These are phyloP conservation scores for Globisporangium viniferum DNA, from an alignment of 352 stramenopile species.

Conservation along the genomic window DNA sequence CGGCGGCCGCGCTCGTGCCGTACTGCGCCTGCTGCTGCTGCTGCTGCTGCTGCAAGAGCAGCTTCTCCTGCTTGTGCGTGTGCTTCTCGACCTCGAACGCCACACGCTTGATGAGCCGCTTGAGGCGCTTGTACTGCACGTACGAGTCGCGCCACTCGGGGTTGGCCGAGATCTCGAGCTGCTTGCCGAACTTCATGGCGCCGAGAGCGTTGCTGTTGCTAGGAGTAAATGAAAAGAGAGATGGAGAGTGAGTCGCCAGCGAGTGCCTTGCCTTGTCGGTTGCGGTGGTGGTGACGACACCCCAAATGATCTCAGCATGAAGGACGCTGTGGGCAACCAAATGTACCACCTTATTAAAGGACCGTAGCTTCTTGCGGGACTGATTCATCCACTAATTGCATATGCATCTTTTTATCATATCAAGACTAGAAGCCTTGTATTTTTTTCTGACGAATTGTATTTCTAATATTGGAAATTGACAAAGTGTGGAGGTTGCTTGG, in stretches of 20 bases:
- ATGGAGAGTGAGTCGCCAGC: not conserved
- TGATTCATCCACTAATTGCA: not conserved
- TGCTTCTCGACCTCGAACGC: conserved; percentile 87
- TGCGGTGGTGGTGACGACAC: not conserved
- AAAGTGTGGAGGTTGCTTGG: not conserved
- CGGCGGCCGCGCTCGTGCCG: not conserved
- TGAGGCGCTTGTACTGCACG: conserved; percentile 91
- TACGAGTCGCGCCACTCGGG: conserved; percentile 88
- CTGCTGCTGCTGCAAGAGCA: conserved; percentile 41
- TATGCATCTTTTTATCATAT: not conserved
- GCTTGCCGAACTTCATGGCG: conserved; percentile 93
- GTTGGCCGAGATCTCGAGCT: conserved; percentile 88
- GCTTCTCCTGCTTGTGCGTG: conserved; percentile 65
- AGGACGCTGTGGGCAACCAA: not conserved
- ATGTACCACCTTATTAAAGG: not conserved
- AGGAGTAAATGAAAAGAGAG: not conserved
- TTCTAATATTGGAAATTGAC: not conserved
- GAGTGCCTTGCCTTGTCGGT: not conserved
- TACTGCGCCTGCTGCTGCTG: conserved; percentile 25
- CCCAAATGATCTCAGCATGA: not conserved
- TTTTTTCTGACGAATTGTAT: not conserved
- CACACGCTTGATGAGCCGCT: conserved; percentile 89
- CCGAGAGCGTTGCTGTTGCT: not conserved
- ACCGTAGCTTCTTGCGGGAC: not conserved
- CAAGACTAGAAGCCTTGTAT: not conserved